These are phyloP conservation scores for Aspergillus proliferans DNA, from an alignment of 2,329 filamentous ascomycete genomes.

Conservation along the genomic window DNA sequence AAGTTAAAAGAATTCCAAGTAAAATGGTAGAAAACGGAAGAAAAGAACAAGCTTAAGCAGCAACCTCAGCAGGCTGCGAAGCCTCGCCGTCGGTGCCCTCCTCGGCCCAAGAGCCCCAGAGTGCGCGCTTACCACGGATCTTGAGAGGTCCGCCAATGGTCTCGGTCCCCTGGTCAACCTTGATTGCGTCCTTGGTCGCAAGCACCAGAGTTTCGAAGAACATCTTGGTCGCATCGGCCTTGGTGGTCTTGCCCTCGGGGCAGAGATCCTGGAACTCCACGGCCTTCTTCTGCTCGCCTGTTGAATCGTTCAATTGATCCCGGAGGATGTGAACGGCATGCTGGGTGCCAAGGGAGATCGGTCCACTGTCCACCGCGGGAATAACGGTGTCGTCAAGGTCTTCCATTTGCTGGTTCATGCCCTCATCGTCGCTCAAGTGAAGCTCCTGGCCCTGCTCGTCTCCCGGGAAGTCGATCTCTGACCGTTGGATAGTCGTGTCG, in stretches of 20 bases:
- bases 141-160: conserved; percentile 71
- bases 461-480: conserved; percentile 62
- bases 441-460: conserved; percentile 45
- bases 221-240: conserved; percentile 96
- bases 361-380: conserved; percentile 76
- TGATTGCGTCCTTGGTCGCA: conserved; percentile 95
- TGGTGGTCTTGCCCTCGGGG: conserved; percentile 71
- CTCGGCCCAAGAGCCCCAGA: conserved; percentile 97
- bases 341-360: conserved; percentile 84
- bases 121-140: conserved; percentile 84
- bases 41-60: conserved; percentile 6
- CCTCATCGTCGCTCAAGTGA: conserved; percentile 44
- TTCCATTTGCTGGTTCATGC: conserved; percentile 44
- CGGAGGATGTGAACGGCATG: conserved; percentile 92
- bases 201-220: conserved; percentile 96
- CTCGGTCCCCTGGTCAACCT: conserved; percentile 77
- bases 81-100: conserved; percentile 46
- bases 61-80: conserved; percentile 27
- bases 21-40: conserved; percentile 1
- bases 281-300: conserved; percentile 67
- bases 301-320: conserved; percentile 65
- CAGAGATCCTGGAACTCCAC: conserved; percentile 89
- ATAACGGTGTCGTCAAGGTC: conserved; percentile 75
- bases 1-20: background rate
- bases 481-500: conserved; percentile 42